Evolutionary conservation across 2,329 filamentous ascomycete genomes (phyloP).

Genomic region (Cyphellophora europaea): DNA sequence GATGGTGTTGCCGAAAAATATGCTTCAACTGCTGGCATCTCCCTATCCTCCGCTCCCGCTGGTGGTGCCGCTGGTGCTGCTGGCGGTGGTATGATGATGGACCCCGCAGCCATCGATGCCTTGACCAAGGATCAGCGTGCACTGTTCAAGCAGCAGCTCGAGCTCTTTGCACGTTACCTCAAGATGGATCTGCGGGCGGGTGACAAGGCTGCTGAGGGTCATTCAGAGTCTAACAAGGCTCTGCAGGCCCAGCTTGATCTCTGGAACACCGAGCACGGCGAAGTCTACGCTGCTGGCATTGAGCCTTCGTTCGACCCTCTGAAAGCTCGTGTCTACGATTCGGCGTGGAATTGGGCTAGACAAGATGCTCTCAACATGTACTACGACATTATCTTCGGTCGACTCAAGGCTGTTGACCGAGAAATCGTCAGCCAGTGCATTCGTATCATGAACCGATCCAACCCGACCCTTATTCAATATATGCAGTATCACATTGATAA

Average conservation of each 20-base stretch:
- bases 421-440: constrained; percentile 99
- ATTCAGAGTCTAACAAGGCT: constrained; percentile 75
- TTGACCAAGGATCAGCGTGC: constrained; percentile 93
- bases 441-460: constrained; percentile 97
- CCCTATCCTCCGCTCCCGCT: constrained; percentile 61
- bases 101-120: constrained; percentile 91
- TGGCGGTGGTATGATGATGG: constrained; percentile 94
- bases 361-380: constrained; percentile 98
- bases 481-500: constrained; percentile 99
- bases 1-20: constrained; percentile 87
- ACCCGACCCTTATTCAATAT: constrained; percentile 89
- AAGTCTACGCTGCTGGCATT: constrained; percentile 91
- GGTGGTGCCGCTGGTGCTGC: constrained; percentile 60
- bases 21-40: constrained; percentile 73
- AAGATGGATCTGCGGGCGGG: constrained; percentile 96
- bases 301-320: constrained; percentile 87
- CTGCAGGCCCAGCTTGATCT: constrained; percentile 90
- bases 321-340: constrained; percentile 94
- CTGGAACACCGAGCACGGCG: constrained; percentile 91
- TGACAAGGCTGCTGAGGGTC: constrained; percentile 81
- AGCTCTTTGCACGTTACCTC: constrained; percentile 87
- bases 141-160: constrained; percentile 96
- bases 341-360: constrained; percentile 97
- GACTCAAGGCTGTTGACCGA: constrained; percentile 83
- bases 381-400: constrained; percentile 96